Evolutionary conservation across 352 stramenopile species (phyloP), one percentile per base, ranked within the genome.

Genomic region (Achlya hypogyna): DNA sequence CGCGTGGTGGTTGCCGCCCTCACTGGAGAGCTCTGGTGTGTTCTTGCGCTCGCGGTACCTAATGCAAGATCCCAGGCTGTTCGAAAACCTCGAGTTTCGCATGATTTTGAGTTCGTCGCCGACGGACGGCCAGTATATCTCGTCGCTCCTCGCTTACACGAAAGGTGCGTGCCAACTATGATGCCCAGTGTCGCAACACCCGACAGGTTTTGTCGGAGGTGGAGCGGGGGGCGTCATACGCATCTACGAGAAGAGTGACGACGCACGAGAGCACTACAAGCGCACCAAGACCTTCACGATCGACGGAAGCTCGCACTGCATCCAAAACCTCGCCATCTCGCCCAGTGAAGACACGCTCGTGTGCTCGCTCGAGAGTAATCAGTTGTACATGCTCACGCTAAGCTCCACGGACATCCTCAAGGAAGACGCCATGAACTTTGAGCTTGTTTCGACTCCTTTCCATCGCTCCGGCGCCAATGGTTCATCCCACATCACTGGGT

Each of bases 381-480:
- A 97, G 53, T 68, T 97, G n/a, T 96, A 96, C 67, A 74, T 85
- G n/a, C 78, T 97, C 20, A 90, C 81, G 5, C 78, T 98, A 1
- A 93, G 84, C 23, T 97, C 89, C 43, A 94, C 86, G 2, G 88
- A 97, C 62, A 96, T 96, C 54, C 64, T 97, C 22, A 98, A 97
- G 49, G 89, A 96, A 65, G 91, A 96, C 51, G 85, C 84, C n/a
- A 97, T 95, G 83, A 96, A 93, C 72, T 97, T 98, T 72, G 88
- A 96, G 51, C 72, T 95, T 1, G 73, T 97, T 8, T 88, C 86
- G 12, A 96, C 89, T 5, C 81, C 85, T 0, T 97, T 97, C 45
- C 92, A 98, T 65, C 74, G 74, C 0, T 84, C 89, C 1, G 87
- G 86, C 28, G 75, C 71, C 18, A 71, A 74, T 20, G 82, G 83